Evolutionary conservation across 768 basidiomycete genomes (phyloP), one percentile per base, ranked within the genome.

Genomic region (Panellus pusillus): DNA sequence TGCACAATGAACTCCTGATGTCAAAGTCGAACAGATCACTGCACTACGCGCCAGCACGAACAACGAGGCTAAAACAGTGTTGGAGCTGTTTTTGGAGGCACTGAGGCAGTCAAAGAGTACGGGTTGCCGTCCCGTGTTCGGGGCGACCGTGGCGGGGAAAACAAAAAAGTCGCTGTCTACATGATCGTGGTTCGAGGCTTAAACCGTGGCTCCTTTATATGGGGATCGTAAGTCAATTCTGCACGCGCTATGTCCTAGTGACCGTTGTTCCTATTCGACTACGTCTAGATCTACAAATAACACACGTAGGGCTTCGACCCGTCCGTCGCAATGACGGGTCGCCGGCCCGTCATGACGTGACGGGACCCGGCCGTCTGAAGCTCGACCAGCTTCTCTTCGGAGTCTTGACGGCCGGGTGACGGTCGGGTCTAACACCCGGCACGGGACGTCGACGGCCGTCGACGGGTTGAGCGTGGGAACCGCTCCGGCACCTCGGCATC

Each of bases 201-300:
- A 1, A 54, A 60, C 32, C 47, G 60, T 28, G 63, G 40, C 9
- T 52, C 38, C 13, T 52, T 48, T 29, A 35, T 38, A 17, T 52
- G 42, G 50, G 50, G 50, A 2, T 6, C 38, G 9, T 70, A 70
- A 40, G 47, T 69, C 38, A 40, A 1, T 70, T 70, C 67, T 61
- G n/a, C n/a, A n/a, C n/a, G n/a, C n/a, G n/a, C n/a, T n/a, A n/a
- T n/a, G n/a, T n/a, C n/a, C n/a, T n/a, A n/a, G n/a, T n/a, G n/a
- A n/a, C n/a, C n/a, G n/a, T n/a, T n/a, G n/a, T 72, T 0, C 52
- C 72, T 7, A 65, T 69, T n/a, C 11, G 17, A 35, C 52, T 72
- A 3, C 71, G 71, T 49, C 55, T 71, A 52, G 50, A 11, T 52
- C 42, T 18, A 52, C 42, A 17, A 31, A 12, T 8, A n/a, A n/a